phyloP scores from a whole-genome alignment of 371 early-diverging fungal species.

The Gilbertella persicaria region DNA sequence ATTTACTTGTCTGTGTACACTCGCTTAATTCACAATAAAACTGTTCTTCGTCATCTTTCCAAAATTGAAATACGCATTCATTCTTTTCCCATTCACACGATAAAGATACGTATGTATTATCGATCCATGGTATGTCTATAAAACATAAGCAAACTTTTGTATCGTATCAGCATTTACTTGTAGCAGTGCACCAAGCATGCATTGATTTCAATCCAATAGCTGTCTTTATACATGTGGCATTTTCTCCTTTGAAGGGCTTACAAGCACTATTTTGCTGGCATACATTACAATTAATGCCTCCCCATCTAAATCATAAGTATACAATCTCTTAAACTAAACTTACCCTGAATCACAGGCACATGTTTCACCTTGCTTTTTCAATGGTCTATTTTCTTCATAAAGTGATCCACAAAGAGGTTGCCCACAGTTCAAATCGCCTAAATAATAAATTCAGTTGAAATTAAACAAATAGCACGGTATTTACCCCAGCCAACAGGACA shows the following conservation, averaged over 20 bases:
- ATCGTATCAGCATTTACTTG: no score
- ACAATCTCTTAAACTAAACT: background rate
- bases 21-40: constrained; percentile 59
- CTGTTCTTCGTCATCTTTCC: constrained; percentile 59
- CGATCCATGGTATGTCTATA: constrained; percentile 56
- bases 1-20: constrained; percentile 52
- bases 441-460: background rate
- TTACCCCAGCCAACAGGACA: constrained; percentile 54
- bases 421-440: constrained; percentile 43
- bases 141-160: no score
- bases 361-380: constrained; percentile 24
- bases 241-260: constrained; percentile 34
- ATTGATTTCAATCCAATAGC: constrained; percentile 51
- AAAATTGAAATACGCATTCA: constrained; percentile 55
- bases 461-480: no score
- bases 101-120: constrained; percentile 49
- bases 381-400: constrained; percentile 32
- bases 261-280: constrained; percentile 44
- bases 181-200: constrained; percentile 55
- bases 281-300: constrained; percentile 52
- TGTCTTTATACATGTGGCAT: constrained; percentile 45
- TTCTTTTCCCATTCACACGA: constrained; percentile 45
- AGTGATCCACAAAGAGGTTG: constrained; percentile 50
- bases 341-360: constrained; percentile 53
- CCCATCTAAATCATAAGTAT: constrained; percentile 33